Percentiles rank a stretch among this genome's conserved stretches.
These are phyloP conservation scores for Chlorella sp. DNA, from an alignment of 139 green algal genomes.

Conservation along the genomic window DNA sequence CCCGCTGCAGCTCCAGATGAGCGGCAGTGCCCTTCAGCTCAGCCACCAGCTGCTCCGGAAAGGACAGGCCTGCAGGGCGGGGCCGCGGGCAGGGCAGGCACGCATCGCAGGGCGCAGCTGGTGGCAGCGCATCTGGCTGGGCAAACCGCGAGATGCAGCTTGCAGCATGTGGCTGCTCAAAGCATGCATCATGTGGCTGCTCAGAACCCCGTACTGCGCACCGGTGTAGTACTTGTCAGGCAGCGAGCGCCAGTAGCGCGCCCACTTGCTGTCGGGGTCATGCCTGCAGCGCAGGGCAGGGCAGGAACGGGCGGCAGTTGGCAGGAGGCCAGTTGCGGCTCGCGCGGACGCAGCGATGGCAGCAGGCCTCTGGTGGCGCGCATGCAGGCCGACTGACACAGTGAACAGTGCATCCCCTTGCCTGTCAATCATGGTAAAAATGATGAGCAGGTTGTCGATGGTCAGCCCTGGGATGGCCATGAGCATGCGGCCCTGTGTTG, in stretches of 20 bases:
- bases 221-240: conserved; percentile 61
- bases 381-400: too few relatives aligned
- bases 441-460: conserved; percentile 64
- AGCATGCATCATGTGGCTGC: too few relatives aligned
- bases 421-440: conserved; percentile 78
- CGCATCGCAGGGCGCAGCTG: too few relatives aligned
- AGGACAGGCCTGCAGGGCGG: conserved; percentile 48
- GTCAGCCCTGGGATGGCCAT: conserved; percentile 52
- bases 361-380: too few relatives aligned
- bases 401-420: background rate
- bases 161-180: too few relatives aligned
- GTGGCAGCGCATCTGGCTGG: too few relatives aligned
- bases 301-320: background rate
- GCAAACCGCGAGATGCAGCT: too few relatives aligned
- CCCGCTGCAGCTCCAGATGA: conserved; percentile 42
- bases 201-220: background rate
- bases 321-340: too few relatives aligned
- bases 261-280: conserved; percentile 45
- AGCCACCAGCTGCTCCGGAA: conserved; percentile 30
- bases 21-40: conserved; percentile 51
- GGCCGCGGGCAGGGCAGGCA: too few relatives aligned
- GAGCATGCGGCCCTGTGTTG: conserved; percentile 55
- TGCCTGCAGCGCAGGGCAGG: background rate
- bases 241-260: conserved; percentile 63
- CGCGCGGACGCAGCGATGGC: too few relatives aligned